Evolutionary conservation across 2,329 filamentous ascomycete species (phyloP).

Genomic region (Arthrobotrys musiformis): DNA sequence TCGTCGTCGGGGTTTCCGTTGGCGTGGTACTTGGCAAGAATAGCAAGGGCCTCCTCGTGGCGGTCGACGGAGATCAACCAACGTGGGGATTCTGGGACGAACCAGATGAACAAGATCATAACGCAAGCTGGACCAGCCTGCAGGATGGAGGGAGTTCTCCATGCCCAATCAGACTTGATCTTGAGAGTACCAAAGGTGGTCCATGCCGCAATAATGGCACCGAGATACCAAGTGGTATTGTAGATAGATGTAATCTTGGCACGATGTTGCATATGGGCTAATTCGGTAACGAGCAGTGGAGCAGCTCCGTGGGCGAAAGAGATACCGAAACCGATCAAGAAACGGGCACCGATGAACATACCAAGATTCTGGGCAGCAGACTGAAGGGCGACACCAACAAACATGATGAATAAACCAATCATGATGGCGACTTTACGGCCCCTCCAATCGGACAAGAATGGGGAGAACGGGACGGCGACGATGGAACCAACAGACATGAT

Average conservation of each 20-base stretch:
- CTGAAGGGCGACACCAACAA: slow-evolving; percentile 65
- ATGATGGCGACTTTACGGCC: slow-evolving; percentile 66
- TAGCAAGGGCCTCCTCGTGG: slow-evolving; percentile 61
- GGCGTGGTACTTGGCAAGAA: slow-evolving; percentile 63
- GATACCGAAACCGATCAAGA: slow-evolving; percentile 62
- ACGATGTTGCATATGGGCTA: slow-evolving; percentile 67
- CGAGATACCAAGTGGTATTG: slow-evolving; percentile 65
- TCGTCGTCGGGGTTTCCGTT: slow-evolving; percentile 62
- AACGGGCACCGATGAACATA: slow-evolving; percentile 65
- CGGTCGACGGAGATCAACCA: slow-evolving; percentile 62
- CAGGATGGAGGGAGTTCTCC: slow-evolving; percentile 67
- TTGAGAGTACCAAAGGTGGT: slow-evolving; percentile 65
- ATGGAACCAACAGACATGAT: slow-evolving; percentile 68
- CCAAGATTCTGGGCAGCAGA: slow-evolving; percentile 62
- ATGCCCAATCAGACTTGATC: slow-evolving; percentile 65
- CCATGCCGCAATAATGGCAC: slow-evolving; percentile 66
- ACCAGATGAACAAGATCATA: slow-evolving; percentile 62
- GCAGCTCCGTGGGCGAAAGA: slow-evolving; percentile 63
- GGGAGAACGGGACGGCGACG: slow-evolving; percentile 65
- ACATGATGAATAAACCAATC: slow-evolving; percentile 65
- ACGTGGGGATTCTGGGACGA: slow-evolving; percentile 63
- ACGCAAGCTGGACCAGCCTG: slow-evolving; percentile 67
- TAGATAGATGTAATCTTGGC: slow-evolving; percentile 66
- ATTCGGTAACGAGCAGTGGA: slow-evolving; percentile 64
- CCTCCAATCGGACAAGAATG: slow-evolving; percentile 66